Evolutionary conservation across 2,329 filamentous ascomycete genomes (phyloP).

Genomic region (Colletotrichum paranaense): DNA sequence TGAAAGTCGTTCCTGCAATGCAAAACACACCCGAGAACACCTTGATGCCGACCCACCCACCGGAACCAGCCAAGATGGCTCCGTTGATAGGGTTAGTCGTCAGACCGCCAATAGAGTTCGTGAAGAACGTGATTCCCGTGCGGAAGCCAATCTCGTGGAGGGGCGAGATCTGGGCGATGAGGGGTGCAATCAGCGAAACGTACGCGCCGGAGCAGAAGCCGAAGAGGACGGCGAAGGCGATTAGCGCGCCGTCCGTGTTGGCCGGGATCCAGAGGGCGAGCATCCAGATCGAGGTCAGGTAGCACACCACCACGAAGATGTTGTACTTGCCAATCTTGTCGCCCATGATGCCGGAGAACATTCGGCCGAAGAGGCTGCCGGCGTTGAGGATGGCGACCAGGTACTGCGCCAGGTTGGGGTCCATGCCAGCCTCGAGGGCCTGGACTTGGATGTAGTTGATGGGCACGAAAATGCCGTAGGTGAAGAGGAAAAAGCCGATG

Average conservation of each 20-base stretch:
- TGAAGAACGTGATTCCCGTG: conserved; percentile 57
- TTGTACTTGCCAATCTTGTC: conserved; percentile 54
- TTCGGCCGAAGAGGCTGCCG: conserved; percentile 50
- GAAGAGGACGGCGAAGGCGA: conserved; percentile 54
- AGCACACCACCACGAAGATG: conserved; percentile 57
- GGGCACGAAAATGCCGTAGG: conserved; percentile 49
- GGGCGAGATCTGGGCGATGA: conserved; percentile 64
- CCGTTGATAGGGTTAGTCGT: conserved; percentile 69
- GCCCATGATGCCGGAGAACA: conserved; percentile 46
- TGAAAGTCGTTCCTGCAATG: conserved; percentile 42
- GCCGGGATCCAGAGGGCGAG: conserved; percentile 57
- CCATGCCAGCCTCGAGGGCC: conserved; percentile 44
- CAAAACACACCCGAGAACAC: conserved; percentile 49
- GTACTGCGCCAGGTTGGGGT: conserved; percentile 44
- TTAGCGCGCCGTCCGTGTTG: conserved; percentile 41
- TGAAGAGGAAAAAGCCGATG: conserved; percentile 48
- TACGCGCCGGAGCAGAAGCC: conserved; percentile 56
- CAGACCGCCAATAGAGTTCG: conserved; percentile 66
- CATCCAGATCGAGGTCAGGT: conserved; percentile 50
- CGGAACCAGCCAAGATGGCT: conserved; percentile 46
- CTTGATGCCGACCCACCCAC: conserved; percentile 49
- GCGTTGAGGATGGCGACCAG: conserved; percentile 53
- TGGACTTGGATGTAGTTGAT: conserved; percentile 49
- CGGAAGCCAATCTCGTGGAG: conserved; percentile 65
- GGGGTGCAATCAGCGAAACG: conserved; percentile 50